Percentiles rank a stretch among this genome's conserved stretches.
Evolutionary conservation across 805 yeast genomes (phyloP).

Genomic region (Brettanomyces custersianus): DNA sequence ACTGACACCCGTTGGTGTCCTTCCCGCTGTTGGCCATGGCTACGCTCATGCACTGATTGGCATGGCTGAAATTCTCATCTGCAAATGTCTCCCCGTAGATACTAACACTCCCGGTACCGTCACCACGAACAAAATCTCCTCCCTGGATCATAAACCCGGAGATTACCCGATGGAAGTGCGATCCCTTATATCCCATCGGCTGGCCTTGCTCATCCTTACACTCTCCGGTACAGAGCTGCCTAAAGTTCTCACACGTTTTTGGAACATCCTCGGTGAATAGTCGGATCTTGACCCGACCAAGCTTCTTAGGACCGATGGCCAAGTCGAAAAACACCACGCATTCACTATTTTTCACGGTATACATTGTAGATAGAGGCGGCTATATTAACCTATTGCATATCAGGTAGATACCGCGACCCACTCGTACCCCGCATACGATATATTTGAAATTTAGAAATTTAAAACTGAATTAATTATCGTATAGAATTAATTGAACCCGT

Average conservation of each 20-base stretch:
- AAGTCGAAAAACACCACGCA: slow-evolving; percentile 22
- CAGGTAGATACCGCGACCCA: too few species aligned
- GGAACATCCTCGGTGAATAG: slow-evolving; percentile 33
- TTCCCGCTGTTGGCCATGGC: slow-evolving; percentile 37
- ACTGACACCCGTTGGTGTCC: slow-evolving; percentile 38
- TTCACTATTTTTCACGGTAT: slow-evolving; percentile 1
- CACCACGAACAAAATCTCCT: slow-evolving; percentile 28
- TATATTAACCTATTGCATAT: too few species aligned
- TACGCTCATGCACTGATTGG: slow-evolving; percentile 24
- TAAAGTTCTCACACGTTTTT: slow-evolving; percentile 39
- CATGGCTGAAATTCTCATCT: slow-evolving; percentile 33
- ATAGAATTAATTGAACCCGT: too few species aligned
- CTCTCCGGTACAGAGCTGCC: slow-evolving; percentile 47
- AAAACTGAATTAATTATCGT: too few species aligned
- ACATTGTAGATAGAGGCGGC: neutral
- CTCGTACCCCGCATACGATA: too few species aligned
- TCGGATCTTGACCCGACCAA: slow-evolving; percentile 38
- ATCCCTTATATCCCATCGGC: slow-evolving; percentile 36
- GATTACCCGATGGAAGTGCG: slow-evolving; percentile 32
- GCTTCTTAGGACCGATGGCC: slow-evolving; percentile 18
- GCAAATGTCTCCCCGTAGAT: slow-evolving; percentile 35
- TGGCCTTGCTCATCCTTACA: slow-evolving; percentile 23
- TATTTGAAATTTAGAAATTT: too few species aligned
- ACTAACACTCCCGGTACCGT: slow-evolving; percentile 35
- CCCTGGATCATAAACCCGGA: slow-evolving; percentile 31